Percentiles rank a stretch among this genome's conserved stretches.
Conservation (phyloP, 768 basidiomycete genomes). For the Solioccasus polychromus region DNA sequence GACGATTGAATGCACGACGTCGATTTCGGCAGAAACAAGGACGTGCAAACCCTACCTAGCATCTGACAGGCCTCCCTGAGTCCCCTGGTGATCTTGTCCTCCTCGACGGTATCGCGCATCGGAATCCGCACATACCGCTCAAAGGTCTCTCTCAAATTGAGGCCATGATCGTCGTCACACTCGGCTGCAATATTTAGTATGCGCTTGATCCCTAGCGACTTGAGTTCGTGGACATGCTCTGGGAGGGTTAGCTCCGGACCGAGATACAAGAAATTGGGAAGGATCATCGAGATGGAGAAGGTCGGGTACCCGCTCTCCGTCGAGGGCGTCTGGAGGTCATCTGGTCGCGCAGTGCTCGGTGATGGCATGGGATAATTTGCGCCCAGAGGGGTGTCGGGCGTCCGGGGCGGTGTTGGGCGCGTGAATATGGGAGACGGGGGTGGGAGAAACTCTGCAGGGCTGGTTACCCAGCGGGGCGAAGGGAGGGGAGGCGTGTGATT, state of each 20-base stretch:
- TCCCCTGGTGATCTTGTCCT: slow-evolving; percentile 79
- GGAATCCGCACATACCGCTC: slow-evolving; percentile 85
- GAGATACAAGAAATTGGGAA: slow-evolving; percentile 87
- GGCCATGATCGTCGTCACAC: slow-evolving; percentile 80
- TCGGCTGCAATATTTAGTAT: slow-evolving; percentile 92
- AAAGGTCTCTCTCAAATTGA: slow-evolving; percentile 65
- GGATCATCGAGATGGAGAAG: slow-evolving; percentile 86
- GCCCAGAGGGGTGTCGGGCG: slow-evolving; percentile 38
- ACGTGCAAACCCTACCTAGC: slow-evolving; percentile 60
- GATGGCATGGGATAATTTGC: slow-evolving; percentile 36
- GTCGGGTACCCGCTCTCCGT: slow-evolving; percentile 50
- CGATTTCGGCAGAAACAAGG: not conserved
- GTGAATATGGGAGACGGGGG: slow-evolving; percentile 25
- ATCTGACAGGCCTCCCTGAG: slow-evolving; percentile 84
- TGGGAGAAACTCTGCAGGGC: slow-evolving; percentile 39
- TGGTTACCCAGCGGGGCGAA: slow-evolving; percentile 39
- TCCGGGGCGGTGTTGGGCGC: slow-evolving; percentile 36
- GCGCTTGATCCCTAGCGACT: slow-evolving; percentile 73
- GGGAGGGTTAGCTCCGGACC: slow-evolving; percentile 80
- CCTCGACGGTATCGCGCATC: slow-evolving; percentile 95
- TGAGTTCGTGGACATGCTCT: slow-evolving; percentile 75
- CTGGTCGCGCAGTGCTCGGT: slow-evolving; percentile 64
- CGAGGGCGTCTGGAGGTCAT: slow-evolving; percentile 27
- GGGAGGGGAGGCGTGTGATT: slow-evolving; percentile 55
- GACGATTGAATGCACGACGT: slow-evolving; percentile 3